These are phyloP conservation scores for Beta lomatogona DNA, from an alignment of 179 eudicot genomes.

Conservation along the genomic window DNA sequence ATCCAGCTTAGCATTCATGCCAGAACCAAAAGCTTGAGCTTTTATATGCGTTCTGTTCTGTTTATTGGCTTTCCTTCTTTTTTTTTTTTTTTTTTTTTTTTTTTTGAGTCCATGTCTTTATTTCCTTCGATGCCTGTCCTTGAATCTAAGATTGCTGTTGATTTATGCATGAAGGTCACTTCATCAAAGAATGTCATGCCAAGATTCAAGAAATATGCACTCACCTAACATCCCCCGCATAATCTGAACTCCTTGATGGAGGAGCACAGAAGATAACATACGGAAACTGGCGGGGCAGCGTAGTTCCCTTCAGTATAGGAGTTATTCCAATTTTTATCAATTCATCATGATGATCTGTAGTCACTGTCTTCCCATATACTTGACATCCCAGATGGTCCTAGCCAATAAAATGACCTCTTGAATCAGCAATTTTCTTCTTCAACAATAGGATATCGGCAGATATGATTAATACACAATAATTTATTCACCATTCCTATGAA, in stretches of 20 bases:
- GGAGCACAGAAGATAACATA: constrained; percentile 93
- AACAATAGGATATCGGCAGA: no score
- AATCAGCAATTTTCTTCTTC: neutral
- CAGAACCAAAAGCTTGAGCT: neutral
- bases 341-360: constrained; percentile 78
- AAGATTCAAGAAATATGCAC: neutral
- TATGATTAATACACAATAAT: neutral
- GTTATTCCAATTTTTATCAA: constrained; percentile 65
- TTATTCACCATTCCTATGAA: neutral
- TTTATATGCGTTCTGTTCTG: neutral
- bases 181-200: neutral
- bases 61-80: neutral
- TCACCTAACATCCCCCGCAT: constrained; percentile 75
- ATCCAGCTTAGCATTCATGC: neutral
- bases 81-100: neutral
- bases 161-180: neutral
- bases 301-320: constrained; percentile 55
- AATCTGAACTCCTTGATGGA: constrained; percentile 60
- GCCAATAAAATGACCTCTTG: constrained; percentile 11
- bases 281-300: constrained; percentile 49
- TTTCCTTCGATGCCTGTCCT: neutral
- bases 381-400: constrained; percentile 69
- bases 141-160: neutral
- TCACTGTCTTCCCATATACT: constrained; percentile 69
- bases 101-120: neutral